Percentiles rank a stretch among this genome's conserved stretches.
Evolutionary conservation across 768 basidiomycete species (phyloP).

Genomic region (Tulasnella calospora): DNA sequence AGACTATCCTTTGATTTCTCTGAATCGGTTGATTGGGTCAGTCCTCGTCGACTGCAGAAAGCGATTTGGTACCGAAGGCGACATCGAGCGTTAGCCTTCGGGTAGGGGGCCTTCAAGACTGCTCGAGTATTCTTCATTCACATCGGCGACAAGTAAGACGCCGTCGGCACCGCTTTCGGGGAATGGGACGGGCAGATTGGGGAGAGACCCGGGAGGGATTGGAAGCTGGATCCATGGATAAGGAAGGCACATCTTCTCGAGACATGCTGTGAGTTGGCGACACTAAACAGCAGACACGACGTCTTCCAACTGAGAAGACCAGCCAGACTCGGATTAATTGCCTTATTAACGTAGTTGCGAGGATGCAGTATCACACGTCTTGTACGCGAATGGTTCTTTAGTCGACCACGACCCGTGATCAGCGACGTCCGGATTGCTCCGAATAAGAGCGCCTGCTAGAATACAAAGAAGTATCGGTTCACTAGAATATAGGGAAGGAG

Average conservation of each 20-base stretch:
- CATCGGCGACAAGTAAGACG: not conserved
- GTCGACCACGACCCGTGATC: not conserved
- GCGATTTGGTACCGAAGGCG: not conserved
- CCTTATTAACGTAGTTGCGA: not conserved
- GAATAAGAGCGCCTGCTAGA: not conserved
- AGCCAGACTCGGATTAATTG: not conserved
- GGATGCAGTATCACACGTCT: not conserved
- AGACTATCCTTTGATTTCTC: conserved; percentile 87
- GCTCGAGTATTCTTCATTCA: not conserved
- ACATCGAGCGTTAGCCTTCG: not conserved
- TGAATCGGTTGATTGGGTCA: conserved; percentile 66
- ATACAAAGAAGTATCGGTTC: not conserved
- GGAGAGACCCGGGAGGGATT: conserved; percentile 1
- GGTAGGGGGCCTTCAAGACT: not conserved
- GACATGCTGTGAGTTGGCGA: not conserved
- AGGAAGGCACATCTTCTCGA: not conserved
- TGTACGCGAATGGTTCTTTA: not conserved
- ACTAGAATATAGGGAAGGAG: not conserved
- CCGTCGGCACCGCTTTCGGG: not conserved
- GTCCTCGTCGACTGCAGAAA: conserved; percentile 10
- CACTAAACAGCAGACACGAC: not conserved
- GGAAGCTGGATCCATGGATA: not conserved
- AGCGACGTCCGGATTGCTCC: not conserved
- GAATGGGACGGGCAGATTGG: not conserved
- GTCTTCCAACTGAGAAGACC: not conserved